Percentiles rank a stretch among this genome's conserved stretches.
phyloP scores from a whole-genome alignment of 2,329 filamentous ascomycete genomes.

The Dryadomyces quercivorus region DNA sequence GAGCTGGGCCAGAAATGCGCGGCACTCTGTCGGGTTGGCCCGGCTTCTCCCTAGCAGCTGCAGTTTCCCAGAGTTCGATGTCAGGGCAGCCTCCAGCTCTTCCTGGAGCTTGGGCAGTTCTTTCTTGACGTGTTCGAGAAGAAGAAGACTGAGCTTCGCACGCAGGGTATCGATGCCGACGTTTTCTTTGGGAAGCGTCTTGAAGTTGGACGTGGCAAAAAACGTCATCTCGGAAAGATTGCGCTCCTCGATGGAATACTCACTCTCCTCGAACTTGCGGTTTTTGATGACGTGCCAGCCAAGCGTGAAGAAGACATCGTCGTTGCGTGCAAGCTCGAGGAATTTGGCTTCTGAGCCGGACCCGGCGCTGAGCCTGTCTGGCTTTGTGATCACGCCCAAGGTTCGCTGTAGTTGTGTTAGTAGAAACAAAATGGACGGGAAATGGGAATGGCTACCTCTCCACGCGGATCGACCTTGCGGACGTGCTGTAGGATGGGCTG shows the following conservation, averaged over 20 bases:
- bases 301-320: background rate
- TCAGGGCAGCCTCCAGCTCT: background rate
- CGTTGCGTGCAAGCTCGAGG: background rate
- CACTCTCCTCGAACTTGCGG: background rate
- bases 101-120: background rate
- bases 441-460: background rate
- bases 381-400: background rate
- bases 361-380: background rate
- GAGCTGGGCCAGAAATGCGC: background rate
- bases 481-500: background rate
- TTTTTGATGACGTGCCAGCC: background rate
- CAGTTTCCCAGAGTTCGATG: background rate
- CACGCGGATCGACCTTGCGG: background rate
- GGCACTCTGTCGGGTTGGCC: background rate
- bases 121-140: background rate
- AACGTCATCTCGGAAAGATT: background rate
- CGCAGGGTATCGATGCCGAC: constrained; percentile 11
- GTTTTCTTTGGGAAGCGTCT: background rate
- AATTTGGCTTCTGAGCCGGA: background rate
- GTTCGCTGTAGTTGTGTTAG: background rate
- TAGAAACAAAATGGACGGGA: background rate
- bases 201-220: background rate
- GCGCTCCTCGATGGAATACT: background rate
- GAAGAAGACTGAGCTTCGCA: background rate
- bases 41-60: background rate